A percentile compares a stretch with the other conserved stretches of the same genome.
These are phyloP conservation scores for Penicillium sp. DNA, from an alignment of 2,329 filamentous ascomycete genomes.

Conservation along the genomic window DNA sequence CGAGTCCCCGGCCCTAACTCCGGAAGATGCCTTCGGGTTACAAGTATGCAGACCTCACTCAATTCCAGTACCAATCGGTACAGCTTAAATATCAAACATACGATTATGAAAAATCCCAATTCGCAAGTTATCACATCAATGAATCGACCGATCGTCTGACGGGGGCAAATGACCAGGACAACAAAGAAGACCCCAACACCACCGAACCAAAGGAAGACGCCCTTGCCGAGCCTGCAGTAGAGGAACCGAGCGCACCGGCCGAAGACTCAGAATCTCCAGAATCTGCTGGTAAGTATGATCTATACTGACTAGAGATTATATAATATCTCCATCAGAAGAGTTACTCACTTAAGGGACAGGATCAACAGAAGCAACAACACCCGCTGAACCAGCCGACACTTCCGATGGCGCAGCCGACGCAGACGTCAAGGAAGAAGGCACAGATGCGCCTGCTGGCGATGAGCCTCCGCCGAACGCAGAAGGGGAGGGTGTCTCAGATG, in stretches of 20 bases:
- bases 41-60: slow-evolving; percentile 47
- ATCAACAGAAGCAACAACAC: slow-evolving; percentile 28
- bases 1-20: slow-evolving; percentile 31
- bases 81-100: slow-evolving; percentile 47
- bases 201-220: slow-evolving; percentile 32
- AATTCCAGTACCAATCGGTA: slow-evolving; percentile 45
- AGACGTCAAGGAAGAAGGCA: slow-evolving; percentile 26
- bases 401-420: slow-evolving; percentile 18
- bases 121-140: slow-evolving; percentile 39
- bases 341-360: slow-evolving; percentile 23
- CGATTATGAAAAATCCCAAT: slow-evolving; percentile 41
- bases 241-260: slow-evolving; percentile 24
- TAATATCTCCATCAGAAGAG: neutral
- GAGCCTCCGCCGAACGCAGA: slow-evolving; percentile 19
- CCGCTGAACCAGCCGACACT: slow-evolving; percentile 24
- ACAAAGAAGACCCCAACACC: slow-evolving; percentile 31
- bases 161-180: slow-evolving; percentile 39
- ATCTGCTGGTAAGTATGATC: slow-evolving; percentile 29
- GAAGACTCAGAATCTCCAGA: slow-evolving; percentile 28
- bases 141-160: slow-evolving; percentile 34
- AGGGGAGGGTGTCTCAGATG: slow-evolving; percentile 10
- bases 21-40: slow-evolving; percentile 37
- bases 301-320: neutral
- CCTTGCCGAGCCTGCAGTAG: slow-evolving; percentile 19
- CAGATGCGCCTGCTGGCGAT: slow-evolving; percentile 21